These are phyloP conservation scores for Nepenthes alata DNA, from an alignment of 179 eudicot genomes.

Conservation along the genomic window DNA sequence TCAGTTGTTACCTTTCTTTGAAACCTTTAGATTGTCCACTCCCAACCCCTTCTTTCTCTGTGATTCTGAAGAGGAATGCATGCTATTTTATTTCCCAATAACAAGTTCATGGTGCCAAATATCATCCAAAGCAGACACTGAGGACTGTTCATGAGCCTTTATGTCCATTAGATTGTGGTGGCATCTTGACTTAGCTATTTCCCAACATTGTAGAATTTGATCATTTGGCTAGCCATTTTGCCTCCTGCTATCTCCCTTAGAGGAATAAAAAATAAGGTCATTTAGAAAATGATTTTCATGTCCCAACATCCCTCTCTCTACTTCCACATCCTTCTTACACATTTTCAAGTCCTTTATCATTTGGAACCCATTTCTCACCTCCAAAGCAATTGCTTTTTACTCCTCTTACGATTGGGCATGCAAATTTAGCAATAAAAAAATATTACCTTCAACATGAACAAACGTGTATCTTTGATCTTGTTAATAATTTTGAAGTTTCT, in stretches of 20 bases:
- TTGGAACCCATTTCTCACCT: constrained; percentile 6
- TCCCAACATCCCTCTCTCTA: neutral
- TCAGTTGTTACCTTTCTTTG: too few species aligned
- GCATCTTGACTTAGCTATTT: constrained; percentile 38
- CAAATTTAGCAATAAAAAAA: constrained; percentile 9
- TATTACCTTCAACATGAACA: neutral
- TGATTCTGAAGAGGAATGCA: too few species aligned
- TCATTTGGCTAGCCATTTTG: constrained; percentile 21
- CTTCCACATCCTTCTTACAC: neutral
- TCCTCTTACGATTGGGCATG: constrained; percentile 12
- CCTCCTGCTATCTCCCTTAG: neutral
- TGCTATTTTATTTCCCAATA: too few species aligned
- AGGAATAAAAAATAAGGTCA: constrained; percentile 3
- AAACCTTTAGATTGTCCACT: too few species aligned
- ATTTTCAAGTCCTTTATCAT: too few species aligned
- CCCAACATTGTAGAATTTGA: constrained; percentile 75
- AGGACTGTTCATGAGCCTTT: too few species aligned
- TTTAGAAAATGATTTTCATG: neutral
- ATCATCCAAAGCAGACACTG: neutral
- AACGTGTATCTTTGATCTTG: neutral
- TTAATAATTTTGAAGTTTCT: constrained; percentile 2
- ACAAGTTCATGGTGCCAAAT: too few species aligned
- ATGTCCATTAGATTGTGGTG: neutral
- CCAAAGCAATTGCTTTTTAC: constrained; percentile 5
- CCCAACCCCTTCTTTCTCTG: too few species aligned